phyloP scores from a whole-genome alignment of 169 alveolate species.

The Plasmodium adleri region DNA sequence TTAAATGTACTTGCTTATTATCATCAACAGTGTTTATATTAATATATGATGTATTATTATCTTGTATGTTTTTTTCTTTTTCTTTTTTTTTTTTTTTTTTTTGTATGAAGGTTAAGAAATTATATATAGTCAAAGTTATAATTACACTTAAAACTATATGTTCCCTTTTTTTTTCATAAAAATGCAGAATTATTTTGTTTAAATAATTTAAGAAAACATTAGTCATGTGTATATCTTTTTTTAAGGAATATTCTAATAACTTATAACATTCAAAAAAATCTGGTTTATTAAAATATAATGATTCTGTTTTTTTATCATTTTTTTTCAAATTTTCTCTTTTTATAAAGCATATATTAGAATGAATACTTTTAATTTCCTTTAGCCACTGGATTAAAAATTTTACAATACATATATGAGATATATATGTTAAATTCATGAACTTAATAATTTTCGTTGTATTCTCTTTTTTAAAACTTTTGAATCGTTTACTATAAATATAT shows the following conservation, averaged over 20 bases:
- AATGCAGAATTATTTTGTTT: constrained; percentile 34
- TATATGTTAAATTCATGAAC: constrained; percentile 65
- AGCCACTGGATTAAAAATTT: constrained; percentile 23
- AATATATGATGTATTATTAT: no score
- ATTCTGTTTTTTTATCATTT: neutral
- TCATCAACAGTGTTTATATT: no score
- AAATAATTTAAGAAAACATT: constrained; percentile 57
- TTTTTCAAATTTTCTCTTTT: neutral
- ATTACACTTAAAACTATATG: constrained; percentile 41
- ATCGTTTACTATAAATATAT: constrained; percentile 19
- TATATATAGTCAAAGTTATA: constrained; percentile 53
- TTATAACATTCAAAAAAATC: constrained; percentile 20
- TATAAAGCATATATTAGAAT: neutral
- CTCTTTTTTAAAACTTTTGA: constrained; percentile 54
- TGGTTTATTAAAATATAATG: neutral
- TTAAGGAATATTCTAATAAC: constrained; percentile 25
- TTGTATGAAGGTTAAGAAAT: constrained; percentile 18
- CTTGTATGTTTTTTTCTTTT: no score
- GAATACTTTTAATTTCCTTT: constrained; percentile 4
- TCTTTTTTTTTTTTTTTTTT: neutral
- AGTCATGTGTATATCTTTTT: constrained; percentile 15
- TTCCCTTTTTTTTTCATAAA: constrained; percentile 72
- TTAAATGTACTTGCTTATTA: no score
- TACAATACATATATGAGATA: constrained; percentile 39
- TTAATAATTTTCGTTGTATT: constrained; percentile 31